phyloP scores from a whole-genome alignment of 306 rosid genomes.

The Carpinus viminea region DNA sequence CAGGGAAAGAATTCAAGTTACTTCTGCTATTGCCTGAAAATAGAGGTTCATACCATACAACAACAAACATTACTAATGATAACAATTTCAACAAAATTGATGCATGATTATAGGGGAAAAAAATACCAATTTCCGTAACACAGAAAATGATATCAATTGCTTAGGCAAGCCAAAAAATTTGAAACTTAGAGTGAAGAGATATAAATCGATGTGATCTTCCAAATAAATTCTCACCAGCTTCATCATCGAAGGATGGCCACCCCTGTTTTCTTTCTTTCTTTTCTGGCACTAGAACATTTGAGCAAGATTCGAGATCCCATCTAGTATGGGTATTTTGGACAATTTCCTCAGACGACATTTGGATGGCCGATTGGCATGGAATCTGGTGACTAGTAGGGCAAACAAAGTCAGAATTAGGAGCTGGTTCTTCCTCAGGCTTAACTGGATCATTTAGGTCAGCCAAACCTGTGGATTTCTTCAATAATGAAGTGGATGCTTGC shows the following conservation, averaged over 20 bases:
- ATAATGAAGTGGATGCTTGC: slow-evolving; percentile 15
- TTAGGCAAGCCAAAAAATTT: background rate
- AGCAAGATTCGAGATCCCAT: slow-evolving; percentile 25
- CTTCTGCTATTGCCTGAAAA: slow-evolving; percentile 38
- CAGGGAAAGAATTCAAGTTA: slow-evolving; percentile 28
- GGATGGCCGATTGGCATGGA: slow-evolving; percentile 15
- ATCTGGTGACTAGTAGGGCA: slow-evolving; percentile 15
- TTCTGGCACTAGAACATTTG: slow-evolving; percentile 11
- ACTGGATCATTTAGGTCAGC: slow-evolving; percentile 44
- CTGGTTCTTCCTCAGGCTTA: slow-evolving; percentile 35
- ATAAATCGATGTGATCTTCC: slow-evolving; percentile 10
- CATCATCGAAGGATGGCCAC: slow-evolving; percentile 17
- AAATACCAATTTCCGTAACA: background rate
- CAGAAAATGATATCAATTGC: background rate
- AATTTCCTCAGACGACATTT: slow-evolving; percentile 18
- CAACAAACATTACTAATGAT: background rate
- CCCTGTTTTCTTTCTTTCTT: slow-evolving; percentile 32
- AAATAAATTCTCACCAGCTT: slow-evolving; percentile 36
- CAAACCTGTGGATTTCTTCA: slow-evolving; percentile 29
- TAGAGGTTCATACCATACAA: slow-evolving; percentile 7
- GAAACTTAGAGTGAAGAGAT: slow-evolving; percentile 4
- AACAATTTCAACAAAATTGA: background rate
- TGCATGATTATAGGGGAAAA: background rate
- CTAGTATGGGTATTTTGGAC: slow-evolving; percentile 15
- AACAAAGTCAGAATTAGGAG: slow-evolving; percentile 21